A percentile compares a stretch with the other conserved stretches of the same genome.
These are phyloP conservation scores for Xerocomus brunneocitrinus DNA, from an alignment of 768 basidiomycete species.

Conservation along the genomic window DNA sequence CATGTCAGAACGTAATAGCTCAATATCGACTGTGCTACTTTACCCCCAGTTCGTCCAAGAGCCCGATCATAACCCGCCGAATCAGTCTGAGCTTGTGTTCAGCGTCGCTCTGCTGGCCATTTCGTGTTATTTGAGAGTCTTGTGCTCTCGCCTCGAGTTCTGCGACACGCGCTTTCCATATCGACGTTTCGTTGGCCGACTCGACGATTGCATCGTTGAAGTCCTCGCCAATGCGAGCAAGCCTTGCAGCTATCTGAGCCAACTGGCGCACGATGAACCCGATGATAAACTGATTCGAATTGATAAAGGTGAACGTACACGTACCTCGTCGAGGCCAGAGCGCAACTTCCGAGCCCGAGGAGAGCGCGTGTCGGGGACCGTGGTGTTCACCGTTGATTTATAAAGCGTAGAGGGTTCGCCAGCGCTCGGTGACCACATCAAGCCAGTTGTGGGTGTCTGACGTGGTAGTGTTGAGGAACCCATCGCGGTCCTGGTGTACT, in stretches of 20 bases:
- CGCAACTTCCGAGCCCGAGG: conserved; percentile 16
- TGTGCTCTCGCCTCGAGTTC: conserved; percentile 35
- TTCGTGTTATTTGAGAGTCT: conserved; percentile 25
- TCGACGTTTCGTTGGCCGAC: conserved; percentile 21
- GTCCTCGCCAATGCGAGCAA: conserved; percentile 30
- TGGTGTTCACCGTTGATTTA: conserved; percentile 3
- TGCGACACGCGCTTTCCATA: conserved; percentile 26
- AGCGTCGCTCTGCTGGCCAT: conserved; percentile 32
- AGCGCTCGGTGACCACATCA: conserved; percentile 1
- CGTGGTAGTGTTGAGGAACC: background rate
- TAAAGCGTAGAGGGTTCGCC: background rate
- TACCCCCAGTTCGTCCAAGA: conserved; percentile 41
- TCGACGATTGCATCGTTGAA: conserved; percentile 20
- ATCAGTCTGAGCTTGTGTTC: conserved; percentile 31
- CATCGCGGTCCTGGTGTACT: conserved; percentile 15
- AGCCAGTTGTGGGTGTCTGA: conserved; percentile 1
- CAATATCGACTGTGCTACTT: conserved; percentile 1
- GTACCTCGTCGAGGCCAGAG: conserved; percentile 28
- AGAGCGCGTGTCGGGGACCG: conserved; percentile 5
- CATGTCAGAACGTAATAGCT: background rate
- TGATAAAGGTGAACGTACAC: background rate
- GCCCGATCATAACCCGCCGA: conserved; percentile 37
- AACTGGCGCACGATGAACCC: conserved; percentile 11
- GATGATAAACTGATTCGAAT: background rate
- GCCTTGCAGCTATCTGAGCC: conserved; percentile 24